phyloP scores from a whole-genome alignment of 2,329 filamentous ascomycete species.

The Diaporthe aspalathi region DNA sequence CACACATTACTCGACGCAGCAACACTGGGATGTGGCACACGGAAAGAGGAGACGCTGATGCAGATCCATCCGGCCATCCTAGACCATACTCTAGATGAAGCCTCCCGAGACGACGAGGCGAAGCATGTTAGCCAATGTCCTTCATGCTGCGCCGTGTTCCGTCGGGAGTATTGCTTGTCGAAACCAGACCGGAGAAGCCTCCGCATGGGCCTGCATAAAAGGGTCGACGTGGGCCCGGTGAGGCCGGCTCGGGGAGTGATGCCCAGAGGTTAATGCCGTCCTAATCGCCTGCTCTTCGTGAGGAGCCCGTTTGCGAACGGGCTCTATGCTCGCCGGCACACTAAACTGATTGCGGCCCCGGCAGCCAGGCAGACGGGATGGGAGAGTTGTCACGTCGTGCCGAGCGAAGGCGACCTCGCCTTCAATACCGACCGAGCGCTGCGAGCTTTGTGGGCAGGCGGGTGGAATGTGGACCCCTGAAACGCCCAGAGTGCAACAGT shows the following conservation, averaged over 20 bases:
- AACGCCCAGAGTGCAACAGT: slow-evolving; percentile 3
- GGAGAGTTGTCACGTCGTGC: slow-evolving; percentile 5
- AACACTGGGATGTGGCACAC: slow-evolving; percentile 17
- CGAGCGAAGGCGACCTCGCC: not conserved
- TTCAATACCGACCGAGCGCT: not conserved
- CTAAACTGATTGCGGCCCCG: not conserved
- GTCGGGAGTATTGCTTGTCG: slow-evolving; percentile 12
- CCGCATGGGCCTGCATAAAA: slow-evolving; percentile 21
- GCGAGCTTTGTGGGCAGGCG: not conserved
- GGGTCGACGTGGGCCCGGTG: slow-evolving; percentile 12
- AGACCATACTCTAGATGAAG: slow-evolving; percentile 19
- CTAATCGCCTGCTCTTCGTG: slow-evolving; percentile 10
- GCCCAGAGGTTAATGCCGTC: slow-evolving; percentile 20
- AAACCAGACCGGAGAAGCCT: not conserved
- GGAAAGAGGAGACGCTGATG: slow-evolving; percentile 4
- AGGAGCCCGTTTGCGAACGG: slow-evolving; percentile 14
- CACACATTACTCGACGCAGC: slow-evolving; percentile 26
- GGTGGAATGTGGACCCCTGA: slow-evolving; percentile 20
- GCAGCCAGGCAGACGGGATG: not conserved
- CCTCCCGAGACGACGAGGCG: slow-evolving; percentile 33
- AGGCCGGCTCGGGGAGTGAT: not conserved
- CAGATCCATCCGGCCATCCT: not conserved
- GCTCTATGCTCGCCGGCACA: slow-evolving; percentile 24
- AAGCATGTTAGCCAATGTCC: slow-evolving; percentile 12
- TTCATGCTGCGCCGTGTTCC: slow-evolving; percentile 12